Percentiles rank a stretch among this genome's conserved stretches.
phyloP scores from a whole-genome alignment of 1,284 basidiomycete species.

The Naganishia albida region DNA sequence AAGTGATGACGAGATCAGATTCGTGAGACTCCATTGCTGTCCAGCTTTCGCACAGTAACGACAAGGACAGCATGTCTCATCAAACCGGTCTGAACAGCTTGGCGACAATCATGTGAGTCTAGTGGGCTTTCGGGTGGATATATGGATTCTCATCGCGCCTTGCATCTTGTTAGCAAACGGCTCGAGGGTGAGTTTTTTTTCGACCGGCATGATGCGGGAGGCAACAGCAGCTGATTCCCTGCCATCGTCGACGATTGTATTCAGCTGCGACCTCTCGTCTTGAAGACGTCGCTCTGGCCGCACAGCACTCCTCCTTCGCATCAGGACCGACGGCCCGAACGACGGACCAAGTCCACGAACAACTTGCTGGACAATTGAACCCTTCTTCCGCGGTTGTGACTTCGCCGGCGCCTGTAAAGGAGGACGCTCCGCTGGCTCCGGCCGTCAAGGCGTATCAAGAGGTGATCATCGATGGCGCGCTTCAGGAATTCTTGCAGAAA shows the following conservation, averaged over 20 bases:
- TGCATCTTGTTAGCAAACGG: constrained; percentile 43
- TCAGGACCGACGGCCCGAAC: constrained; percentile 31
- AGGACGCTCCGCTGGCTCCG: constrained; percentile 57
- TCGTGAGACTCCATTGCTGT: neutral
- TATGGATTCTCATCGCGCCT: neutral
- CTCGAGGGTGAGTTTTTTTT: constrained; percentile 62
- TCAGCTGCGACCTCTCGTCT: constrained; percentile 93
- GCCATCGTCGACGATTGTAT: constrained; percentile 55
- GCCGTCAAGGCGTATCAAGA: constrained; percentile 75
- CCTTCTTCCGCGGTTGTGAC: constrained; percentile 53
- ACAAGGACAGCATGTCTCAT: constrained; percentile 18
- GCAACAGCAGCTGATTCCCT: constrained; percentile 22
- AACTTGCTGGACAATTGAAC: constrained; percentile 47
- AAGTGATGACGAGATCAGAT: constrained; percentile 11
- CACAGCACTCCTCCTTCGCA: constrained; percentile 40
- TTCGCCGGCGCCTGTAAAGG: constrained; percentile 46
- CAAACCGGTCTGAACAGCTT: constrained; percentile 39
- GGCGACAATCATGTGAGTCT: constrained; percentile 50
- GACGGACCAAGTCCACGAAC: constrained; percentile 43
- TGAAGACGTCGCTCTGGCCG: constrained; percentile 76
- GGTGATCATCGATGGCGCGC: constrained; percentile 66
- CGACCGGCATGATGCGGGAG: constrained; percentile 21
- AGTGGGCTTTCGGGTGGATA: constrained; percentile 54
- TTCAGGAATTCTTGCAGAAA: constrained; percentile 72
- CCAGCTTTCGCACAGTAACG: neutral